Percentiles rank a stretch among this genome's conserved stretches.
These are phyloP conservation scores for Eucalyptus brandiana DNA, from an alignment of 345 rosid species.

Conservation along the genomic window DNA sequence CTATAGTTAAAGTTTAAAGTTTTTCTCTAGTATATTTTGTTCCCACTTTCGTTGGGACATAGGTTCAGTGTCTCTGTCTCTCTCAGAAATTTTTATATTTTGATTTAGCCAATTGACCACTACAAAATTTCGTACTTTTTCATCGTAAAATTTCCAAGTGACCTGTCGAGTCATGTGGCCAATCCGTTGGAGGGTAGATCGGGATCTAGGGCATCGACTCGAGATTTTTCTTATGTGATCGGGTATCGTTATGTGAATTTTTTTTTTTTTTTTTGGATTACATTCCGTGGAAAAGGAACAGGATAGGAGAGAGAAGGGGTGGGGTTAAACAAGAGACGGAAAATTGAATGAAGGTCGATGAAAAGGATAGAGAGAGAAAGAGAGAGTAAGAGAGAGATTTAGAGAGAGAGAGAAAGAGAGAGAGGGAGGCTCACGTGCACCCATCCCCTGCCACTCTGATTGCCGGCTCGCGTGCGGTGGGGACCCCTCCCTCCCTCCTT, in stretches of 20 bases:
- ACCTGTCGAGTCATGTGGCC: background rate
- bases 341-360: background rate
- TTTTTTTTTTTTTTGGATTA: background rate
- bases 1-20: background rate
- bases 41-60: no score
- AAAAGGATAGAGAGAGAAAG: background rate
- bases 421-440: background rate
- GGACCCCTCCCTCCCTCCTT: background rate
- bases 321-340: background rate
- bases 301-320: background rate
- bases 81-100: accelerated
- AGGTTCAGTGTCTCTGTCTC: background rate
- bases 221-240: no score
- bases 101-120: accelerated
- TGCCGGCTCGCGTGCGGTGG: constrained; percentile 1
- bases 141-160: no score
- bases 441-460: background rate
- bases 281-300: background rate
- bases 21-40: no score
- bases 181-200: background rate
- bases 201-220: background rate
- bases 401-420: background rate
- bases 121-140: no score
- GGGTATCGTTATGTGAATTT: background rate
- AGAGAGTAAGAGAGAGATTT: background rate